phyloP scores from a whole-genome alignment of 164 flowering plant genomes.

The Liriodendron chinense region DNA sequence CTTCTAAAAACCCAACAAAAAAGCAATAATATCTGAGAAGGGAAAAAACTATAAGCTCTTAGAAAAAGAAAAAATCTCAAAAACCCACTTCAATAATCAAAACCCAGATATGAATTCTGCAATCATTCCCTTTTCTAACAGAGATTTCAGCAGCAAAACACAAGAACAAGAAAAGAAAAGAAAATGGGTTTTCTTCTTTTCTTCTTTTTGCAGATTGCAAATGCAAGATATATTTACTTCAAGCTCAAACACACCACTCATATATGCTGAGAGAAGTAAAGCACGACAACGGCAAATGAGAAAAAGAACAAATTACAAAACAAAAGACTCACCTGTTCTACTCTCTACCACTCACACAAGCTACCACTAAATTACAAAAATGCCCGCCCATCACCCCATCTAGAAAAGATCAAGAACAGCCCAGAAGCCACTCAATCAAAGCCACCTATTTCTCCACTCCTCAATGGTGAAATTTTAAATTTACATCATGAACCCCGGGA shows the following conservation, averaged over 20 bases:
- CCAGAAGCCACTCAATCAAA: not conserved
- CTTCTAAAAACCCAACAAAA: not conserved
- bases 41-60: not conserved
- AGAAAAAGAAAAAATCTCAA: not conserved
- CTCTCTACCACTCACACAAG: not conserved
- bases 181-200: not conserved
- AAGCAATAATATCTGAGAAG: not conserved
- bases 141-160: not conserved
- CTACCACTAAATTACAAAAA: not conserved
- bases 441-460: not conserved
- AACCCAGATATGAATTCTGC: slow-evolving; percentile 3
- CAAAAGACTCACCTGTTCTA: not conserved
- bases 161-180: not conserved
- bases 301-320: not conserved
- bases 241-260: not conserved
- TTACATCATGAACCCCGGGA: not conserved
- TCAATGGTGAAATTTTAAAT: not conserved
- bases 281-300: not conserved
- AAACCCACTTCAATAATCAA: not conserved
- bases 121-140: not conserved
- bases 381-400: not conserved
- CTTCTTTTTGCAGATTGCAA: not conserved
- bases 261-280: not conserved
- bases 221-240: not conserved
- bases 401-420: not conserved